A percentile compares a stretch with the other conserved stretches of the same genome.
phyloP scores from a whole-genome alignment of 75 land plant species.

The Gnetum montanum region DNA sequence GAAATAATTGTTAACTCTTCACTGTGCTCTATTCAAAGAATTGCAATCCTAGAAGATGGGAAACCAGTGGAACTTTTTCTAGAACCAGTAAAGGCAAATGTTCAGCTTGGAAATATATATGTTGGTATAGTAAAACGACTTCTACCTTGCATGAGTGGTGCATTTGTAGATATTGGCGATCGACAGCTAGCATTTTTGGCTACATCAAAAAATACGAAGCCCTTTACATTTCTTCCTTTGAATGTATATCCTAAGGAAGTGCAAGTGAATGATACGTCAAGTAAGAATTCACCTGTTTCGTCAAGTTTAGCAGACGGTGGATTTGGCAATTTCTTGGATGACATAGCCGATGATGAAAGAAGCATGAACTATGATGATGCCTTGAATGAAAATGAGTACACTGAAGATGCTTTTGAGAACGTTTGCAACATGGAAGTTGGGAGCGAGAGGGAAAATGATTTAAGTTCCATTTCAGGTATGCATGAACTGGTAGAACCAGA shows the following conservation, averaged over 20 bases:
- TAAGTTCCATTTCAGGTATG: slow-evolving; percentile 7
- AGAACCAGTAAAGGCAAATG: slow-evolving; percentile 79
- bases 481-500: slow-evolving; percentile 18
- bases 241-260: background rate
- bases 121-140: slow-evolving; percentile 80
- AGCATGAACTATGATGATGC: slow-evolving; percentile 14
- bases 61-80: slow-evolving; percentile 82
- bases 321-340: slow-evolving; percentile 1
- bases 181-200: slow-evolving; percentile 60
- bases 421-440: slow-evolving; percentile 8
- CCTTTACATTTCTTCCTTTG: slow-evolving; percentile 67
- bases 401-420: slow-evolving; percentile 24
- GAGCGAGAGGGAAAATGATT: slow-evolving; percentile 11
- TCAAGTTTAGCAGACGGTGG: background rate
- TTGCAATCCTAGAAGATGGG: slow-evolving; percentile 84
- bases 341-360: slow-evolving; percentile 10
- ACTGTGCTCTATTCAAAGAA: slow-evolving; percentile 92
- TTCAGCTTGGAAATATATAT: slow-evolving; percentile 88
- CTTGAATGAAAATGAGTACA: slow-evolving; percentile 29
- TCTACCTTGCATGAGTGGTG: slow-evolving; percentile 84
- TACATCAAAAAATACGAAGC: slow-evolving; percentile 60
- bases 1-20: slow-evolving; percentile 85
- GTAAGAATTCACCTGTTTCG: background rate
- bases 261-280: slow-evolving; percentile 8
- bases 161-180: slow-evolving; percentile 89